Evolutionary conservation across 1,139 yeast species (phyloP).

Genomic region (Debaryomycetaceae sp.): DNA sequence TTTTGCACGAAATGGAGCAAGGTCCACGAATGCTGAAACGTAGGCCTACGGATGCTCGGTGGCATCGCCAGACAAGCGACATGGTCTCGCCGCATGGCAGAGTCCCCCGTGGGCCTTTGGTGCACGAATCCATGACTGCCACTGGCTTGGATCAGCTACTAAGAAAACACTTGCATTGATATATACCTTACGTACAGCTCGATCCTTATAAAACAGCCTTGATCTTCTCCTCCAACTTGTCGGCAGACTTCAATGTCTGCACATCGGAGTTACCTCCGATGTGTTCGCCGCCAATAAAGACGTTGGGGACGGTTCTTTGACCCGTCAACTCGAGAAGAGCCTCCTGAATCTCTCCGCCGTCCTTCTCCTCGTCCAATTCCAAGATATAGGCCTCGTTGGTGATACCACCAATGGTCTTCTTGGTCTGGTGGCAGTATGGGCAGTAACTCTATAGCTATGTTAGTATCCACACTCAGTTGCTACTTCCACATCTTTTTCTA

Average conservation of each 20-base stretch:
- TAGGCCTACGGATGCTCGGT: no score
- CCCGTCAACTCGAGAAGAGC: conserved; percentile 77
- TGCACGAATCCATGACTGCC: no score
- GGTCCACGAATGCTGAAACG: no score
- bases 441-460: conserved; percentile 37
- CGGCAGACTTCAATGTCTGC: conserved; percentile 51
- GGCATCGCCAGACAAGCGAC: no score
- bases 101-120: no score
- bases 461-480: not conserved
- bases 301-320: conserved; percentile 90
- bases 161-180: not conserved
- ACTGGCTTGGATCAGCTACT: not conserved
- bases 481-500: not conserved
- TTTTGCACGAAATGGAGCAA: not conserved
- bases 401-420: conserved; percentile 52
- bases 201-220: conserved; percentile 34
- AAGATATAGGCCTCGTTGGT: conserved; percentile 55
- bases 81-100: no score
- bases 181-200: no score
- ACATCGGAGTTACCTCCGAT: conserved; percentile 93
- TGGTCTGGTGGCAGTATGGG: conserved; percentile 70
- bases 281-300: conserved; percentile 85
- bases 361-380: conserved; percentile 54
- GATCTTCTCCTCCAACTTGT: conserved; percentile 32
- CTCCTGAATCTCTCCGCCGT: conserved; percentile 61